Base-by-base conservation (phyloP, 192 early-diverging fungal species). In the Podila epigama region DNA sequence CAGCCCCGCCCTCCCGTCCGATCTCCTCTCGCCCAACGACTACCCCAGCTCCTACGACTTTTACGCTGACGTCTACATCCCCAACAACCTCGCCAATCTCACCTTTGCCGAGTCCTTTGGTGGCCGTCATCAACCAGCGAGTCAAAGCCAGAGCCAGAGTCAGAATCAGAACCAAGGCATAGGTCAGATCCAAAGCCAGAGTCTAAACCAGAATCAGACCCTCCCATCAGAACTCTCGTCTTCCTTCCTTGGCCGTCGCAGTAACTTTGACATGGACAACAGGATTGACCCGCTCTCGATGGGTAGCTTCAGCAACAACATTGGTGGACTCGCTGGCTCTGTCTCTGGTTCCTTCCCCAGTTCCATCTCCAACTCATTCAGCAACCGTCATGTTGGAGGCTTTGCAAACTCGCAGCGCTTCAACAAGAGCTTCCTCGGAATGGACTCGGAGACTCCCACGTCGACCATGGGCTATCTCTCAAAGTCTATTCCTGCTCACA, bases 1-100 rank as follows among this genome's bases (percentile, higher is more conserved):
- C 75, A 75, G 62, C 60, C 77, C 79, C 20, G 81, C 85, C 33
- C 50, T 89, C 7, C 87, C 87, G 10, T 85, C 84, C 53, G 85
- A 89, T 58, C 60, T 89, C 15, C 63, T 89, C 27, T 85, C 87
- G 27, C 85, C 87, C 42, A 71, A 80, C 39, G 84, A 86, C 58
- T 86, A 86, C 54, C 50, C 70, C 16, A 77, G 73, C 61, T 63
- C 60, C 50, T 86, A 86, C 64, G 84, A 86, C 66, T 80, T 83
- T 64, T 85, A 82, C 59, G 75, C 82, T 35, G 84, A 86, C 51
- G 79, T 83, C 25, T 81, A 79, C 63, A 68, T 70, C 44, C 48
- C 84, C 66, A 71, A 69, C 65, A 60, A 83, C 75, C 18, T 78
- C 70, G 33, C 80, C 68, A 66, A 70, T 63, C 53, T 79, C 71